Evolutionary conservation across 1,284 basidiomycete genomes (phyloP).

Genomic region (Porodaedalea pini): DNA sequence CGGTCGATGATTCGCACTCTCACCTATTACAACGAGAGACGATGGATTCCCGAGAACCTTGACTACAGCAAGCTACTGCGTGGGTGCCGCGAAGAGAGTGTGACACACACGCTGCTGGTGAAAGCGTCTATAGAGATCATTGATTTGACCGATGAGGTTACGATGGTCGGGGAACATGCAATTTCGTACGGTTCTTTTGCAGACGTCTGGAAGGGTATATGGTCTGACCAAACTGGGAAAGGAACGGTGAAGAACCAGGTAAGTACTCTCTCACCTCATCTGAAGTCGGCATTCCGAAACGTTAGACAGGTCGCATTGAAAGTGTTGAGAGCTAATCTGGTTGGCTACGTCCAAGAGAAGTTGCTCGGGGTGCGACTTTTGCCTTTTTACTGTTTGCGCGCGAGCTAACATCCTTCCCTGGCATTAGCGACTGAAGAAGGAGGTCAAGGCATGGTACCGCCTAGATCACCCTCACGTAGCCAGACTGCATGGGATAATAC

Average conservation of each 20-base stretch:
- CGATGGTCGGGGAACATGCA: slow-evolving; percentile 34
- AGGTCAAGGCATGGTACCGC: slow-evolving; percentile 51
- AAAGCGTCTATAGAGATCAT: slow-evolving; percentile 45
- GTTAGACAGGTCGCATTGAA: slow-evolving; percentile 49
- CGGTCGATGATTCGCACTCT: slow-evolving; percentile 44
- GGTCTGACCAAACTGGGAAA: slow-evolving; percentile 44
- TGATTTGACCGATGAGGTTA: slow-evolving; percentile 53
- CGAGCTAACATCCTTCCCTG: not conserved
- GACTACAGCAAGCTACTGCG: slow-evolving; percentile 53
- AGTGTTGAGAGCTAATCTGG: slow-evolving; percentile 51
- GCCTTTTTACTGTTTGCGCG: not conserved
- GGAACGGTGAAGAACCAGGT: slow-evolving; percentile 34
- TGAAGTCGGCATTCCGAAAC: not conserved
- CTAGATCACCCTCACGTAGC: slow-evolving; percentile 50
- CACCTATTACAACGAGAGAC: slow-evolving; percentile 32
- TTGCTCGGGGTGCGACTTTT: slow-evolving; percentile 41
- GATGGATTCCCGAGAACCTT: slow-evolving; percentile 26
- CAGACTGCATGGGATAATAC: slow-evolving; percentile 48
- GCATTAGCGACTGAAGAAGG: slow-evolving; percentile 47
- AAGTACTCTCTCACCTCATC: slow-evolving; percentile 9
- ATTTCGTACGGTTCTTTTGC: slow-evolving; percentile 52
- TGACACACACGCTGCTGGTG: slow-evolving; percentile 53
- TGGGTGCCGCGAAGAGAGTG: slow-evolving; percentile 47
- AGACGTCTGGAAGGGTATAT: slow-evolving; percentile 56
- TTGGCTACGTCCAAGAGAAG: slow-evolving; percentile 47